These are phyloP conservation scores for Podaxis sp. DNA, from an alignment of 768 basidiomycete species.

Conservation along the genomic window DNA sequence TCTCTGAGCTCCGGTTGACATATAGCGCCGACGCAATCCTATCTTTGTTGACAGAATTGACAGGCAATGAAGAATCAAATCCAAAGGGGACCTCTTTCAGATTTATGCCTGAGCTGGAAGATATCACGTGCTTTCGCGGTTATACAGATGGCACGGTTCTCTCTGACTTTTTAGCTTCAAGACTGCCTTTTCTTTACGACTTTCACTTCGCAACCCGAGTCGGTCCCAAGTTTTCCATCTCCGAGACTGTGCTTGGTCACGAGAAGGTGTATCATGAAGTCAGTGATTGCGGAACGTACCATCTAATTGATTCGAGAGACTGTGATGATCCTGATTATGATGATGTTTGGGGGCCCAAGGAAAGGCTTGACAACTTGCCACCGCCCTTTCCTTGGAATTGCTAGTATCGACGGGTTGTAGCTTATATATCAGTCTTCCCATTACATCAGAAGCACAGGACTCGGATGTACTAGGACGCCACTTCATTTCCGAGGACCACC, in stretches of 20 bases:
- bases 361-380: not conserved
- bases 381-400: not conserved
- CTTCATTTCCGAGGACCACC: no score
- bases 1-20: not conserved
- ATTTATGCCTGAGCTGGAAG: not conserved
- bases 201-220: not conserved
- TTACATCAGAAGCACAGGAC: no score
- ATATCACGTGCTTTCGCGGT: not conserved
- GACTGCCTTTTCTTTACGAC: not conserved
- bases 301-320: not conserved
- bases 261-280: not conserved
- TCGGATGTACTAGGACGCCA: not conserved
- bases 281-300: not conserved
- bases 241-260: not conserved
- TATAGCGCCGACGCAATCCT: not conserved
- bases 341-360: not conserved
- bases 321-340: not conserved
- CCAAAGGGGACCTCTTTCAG: not conserved
- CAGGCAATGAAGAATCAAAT: not conserved
- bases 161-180: not conserved
- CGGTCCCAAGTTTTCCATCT: not conserved
- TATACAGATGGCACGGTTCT: not conserved
- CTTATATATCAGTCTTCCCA: not conserved
- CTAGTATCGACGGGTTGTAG: not conserved
- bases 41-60: not conserved